phyloP scores from a whole-genome alignment of 164 flowering plant genomes.

The Stephania yunnanensis region DNA sequence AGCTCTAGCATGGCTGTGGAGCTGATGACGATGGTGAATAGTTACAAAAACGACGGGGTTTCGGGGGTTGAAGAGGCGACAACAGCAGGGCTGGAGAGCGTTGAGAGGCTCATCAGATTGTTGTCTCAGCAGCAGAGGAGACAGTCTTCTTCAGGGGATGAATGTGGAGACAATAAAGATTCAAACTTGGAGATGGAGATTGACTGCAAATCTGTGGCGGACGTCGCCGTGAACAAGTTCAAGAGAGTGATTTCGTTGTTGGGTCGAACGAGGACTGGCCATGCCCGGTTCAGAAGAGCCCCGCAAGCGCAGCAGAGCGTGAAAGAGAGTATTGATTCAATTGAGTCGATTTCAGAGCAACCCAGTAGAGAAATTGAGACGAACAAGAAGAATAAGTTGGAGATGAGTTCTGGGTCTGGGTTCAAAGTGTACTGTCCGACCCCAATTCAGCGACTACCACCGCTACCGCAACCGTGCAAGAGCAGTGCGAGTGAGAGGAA shows the following conservation, averaged over 20 bases:
- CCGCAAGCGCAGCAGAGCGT: conserved; percentile 16
- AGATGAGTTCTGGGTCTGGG: conserved; percentile 9
- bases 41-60: conserved; percentile 21
- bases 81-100: conserved; percentile 70
- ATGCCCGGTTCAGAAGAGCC: conserved; percentile 83
- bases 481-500: conserved; percentile 20
- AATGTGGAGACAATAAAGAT: conserved; percentile 1
- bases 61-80: conserved; percentile 77
- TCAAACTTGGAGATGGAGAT: conserved; percentile 22
- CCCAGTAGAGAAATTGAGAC: conserved; percentile 3
- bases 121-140: conserved; percentile 36
- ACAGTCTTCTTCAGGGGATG: conserved; percentile 8
- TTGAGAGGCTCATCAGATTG: conserved; percentile 54
- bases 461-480: conserved; percentile 15
- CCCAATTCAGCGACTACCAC: conserved; percentile 68
- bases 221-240: conserved; percentile 75
- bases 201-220: conserved; percentile 58
- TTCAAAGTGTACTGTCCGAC: conserved; percentile 44
- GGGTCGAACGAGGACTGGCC: conserved; percentile 78
- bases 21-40: conserved; percentile 51
- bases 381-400: neutral
- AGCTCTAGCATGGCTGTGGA: conserved; percentile 59
- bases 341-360: neutral
- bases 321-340: neutral
- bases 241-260: conserved; percentile 71